Evolutionary conservation across 192 early-diverging fungal species (phyloP).

Genomic region (Linnemannia hyalina): DNA sequence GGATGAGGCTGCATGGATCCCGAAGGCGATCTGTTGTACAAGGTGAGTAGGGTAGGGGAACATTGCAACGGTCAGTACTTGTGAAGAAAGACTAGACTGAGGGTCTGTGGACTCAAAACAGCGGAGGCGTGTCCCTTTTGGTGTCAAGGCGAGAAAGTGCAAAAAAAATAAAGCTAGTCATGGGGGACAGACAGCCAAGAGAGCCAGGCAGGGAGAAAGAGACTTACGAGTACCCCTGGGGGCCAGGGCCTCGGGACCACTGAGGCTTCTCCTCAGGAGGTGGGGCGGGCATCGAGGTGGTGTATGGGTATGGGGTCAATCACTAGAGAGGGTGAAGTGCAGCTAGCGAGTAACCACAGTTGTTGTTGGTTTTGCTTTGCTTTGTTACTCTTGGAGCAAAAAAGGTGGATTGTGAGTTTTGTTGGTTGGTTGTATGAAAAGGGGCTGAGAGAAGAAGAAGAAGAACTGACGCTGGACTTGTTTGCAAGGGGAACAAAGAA

Average conservation of each 20-base stretch:
- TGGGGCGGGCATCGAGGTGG: slow-evolving; percentile 41
- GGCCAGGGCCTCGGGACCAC: slow-evolving; percentile 48
- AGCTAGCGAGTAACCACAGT: slow-evolving; percentile 7
- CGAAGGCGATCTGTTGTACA: slow-evolving; percentile 42
- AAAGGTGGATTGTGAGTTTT: background rate
- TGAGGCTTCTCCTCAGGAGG: slow-evolving; percentile 54
- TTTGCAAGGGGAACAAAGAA: background rate
- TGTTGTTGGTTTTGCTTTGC: background rate
- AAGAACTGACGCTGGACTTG: background rate
- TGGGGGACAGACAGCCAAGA: background rate
- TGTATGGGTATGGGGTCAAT: slow-evolving; percentile 7
- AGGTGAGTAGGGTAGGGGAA: background rate
- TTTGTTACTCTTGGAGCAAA: background rate
- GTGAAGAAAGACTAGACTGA: background rate
- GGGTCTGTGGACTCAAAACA: background rate
- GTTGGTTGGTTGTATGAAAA: background rate
- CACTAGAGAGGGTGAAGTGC: background rate
- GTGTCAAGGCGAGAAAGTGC: background rate
- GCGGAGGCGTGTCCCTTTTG: background rate
- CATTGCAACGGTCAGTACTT: background rate
- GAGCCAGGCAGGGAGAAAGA: too few species aligned
- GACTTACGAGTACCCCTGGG: slow-evolving; percentile 58
- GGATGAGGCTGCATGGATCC: slow-evolving; percentile 56
- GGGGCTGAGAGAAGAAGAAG: background rate
- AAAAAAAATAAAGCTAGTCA: background rate